These are phyloP conservation scores for Cercophora sp. DNA, from an alignment of 495 filamentous ascomycete species.

Conservation along the genomic window DNA sequence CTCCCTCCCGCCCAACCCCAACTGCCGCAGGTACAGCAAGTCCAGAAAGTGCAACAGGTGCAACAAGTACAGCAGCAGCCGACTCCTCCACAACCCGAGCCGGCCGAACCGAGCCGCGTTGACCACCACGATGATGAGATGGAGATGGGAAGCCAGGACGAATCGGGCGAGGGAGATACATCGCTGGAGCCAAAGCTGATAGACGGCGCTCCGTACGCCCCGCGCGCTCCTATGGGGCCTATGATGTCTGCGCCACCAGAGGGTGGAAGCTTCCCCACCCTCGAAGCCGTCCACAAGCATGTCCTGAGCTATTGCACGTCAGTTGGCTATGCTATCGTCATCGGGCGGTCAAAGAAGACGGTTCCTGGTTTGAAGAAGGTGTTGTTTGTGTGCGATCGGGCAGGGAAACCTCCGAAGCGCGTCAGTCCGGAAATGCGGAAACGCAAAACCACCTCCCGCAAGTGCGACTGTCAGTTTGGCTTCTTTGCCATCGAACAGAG, in stretches of 20 bases:
- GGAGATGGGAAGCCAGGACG: constrained; percentile 38
- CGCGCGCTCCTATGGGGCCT: constrained; percentile 40
- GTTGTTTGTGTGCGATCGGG: constrained; percentile 54
- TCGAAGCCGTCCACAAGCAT: constrained; percentile 51
- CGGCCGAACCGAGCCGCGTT: constrained; percentile 30
- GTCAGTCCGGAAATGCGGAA: constrained; percentile 52
- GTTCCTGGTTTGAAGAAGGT: constrained; percentile 56
- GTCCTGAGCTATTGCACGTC: constrained; percentile 52
- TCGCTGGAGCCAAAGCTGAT: constrained; percentile 41
- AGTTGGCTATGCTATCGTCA: constrained; percentile 55
- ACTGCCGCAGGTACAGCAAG: constrained; percentile 24
- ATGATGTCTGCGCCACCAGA: constrained; percentile 54
- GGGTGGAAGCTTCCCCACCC: constrained; percentile 50
- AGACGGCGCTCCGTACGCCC: constrained; percentile 41
- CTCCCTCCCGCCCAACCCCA: constrained; percentile 24
- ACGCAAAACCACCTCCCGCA: constrained; percentile 53
- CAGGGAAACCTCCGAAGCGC: constrained; percentile 49
- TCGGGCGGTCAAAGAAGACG: constrained; percentile 55
- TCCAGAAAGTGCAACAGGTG: constrained; percentile 18
- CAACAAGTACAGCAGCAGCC: constrained; percentile 35
- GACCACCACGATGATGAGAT: constrained; percentile 40
- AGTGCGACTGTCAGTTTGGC: constrained; percentile 56
- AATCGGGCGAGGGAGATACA: constrained; percentile 34
- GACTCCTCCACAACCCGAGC: constrained; percentile 34
- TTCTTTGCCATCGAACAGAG: constrained; percentile 56